Percentiles rank a stretch among this genome's conserved stretches.
Evolutionary conservation across 2,329 filamentous ascomycete species (phyloP).

Genomic region (Clonostachys solani): DNA sequence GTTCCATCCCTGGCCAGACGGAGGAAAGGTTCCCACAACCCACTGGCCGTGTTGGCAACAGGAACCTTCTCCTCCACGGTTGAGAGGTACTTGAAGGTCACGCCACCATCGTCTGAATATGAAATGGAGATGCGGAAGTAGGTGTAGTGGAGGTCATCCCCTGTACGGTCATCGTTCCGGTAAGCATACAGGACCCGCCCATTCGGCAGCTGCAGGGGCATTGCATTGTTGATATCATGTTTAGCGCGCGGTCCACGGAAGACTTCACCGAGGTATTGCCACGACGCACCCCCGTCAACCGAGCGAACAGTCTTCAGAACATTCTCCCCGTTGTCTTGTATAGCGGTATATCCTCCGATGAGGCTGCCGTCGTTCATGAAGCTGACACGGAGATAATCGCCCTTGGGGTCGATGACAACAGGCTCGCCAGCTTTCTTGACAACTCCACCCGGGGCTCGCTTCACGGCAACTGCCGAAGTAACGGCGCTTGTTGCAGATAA

Average conservation of each 20-base stretch:
- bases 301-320: conserved; percentile 16
- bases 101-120: conserved; percentile 32
- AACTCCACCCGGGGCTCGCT: background rate
- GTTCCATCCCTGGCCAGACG: conserved; percentile 27
- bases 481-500: no score
- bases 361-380: conserved; percentile 10
- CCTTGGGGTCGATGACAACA: conserved; percentile 14
- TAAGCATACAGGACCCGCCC: conserved; percentile 28
- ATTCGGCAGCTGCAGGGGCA: conserved; percentile 24
- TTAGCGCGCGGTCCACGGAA: conserved; percentile 1
- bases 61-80: conserved; percentile 15
- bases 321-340: conserved; percentile 8
- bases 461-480: no score
- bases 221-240: conserved; percentile 24
- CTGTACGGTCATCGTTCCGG: conserved; percentile 23
- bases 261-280: conserved; percentile 16
- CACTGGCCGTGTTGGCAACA: conserved; percentile 14
- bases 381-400: conserved; percentile 20
- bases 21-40: conserved; percentile 41
- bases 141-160: conserved; percentile 12
- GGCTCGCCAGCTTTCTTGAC: conserved; percentile 7
- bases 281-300: conserved; percentile 17
- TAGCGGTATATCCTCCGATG: conserved; percentile 18
- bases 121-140: conserved; percentile 35
- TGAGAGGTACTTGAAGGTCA: conserved; percentile 24